Evolutionary conservation across 2,329 filamentous ascomycete species (phyloP).

Genomic region (Alternaria dauci): DNA sequence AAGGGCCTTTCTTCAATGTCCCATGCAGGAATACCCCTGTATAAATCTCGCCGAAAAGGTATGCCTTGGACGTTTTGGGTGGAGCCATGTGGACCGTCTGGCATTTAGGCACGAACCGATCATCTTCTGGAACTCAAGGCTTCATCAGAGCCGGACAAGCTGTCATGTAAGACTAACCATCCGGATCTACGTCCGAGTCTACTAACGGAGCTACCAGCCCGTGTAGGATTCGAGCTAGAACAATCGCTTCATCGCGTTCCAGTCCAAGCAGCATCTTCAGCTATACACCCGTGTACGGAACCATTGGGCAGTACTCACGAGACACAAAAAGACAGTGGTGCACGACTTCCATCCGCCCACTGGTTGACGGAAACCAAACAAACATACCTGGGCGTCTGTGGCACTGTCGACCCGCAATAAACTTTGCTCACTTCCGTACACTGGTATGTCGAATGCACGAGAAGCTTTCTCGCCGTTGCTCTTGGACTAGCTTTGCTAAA

Average conservation of each 20-base stretch:
- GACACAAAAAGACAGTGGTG: slow-evolving; percentile 25
- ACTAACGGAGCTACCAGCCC: slow-evolving; percentile 31
- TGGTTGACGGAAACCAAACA: slow-evolving; percentile 31
- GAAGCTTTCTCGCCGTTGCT: slow-evolving; percentile 3
- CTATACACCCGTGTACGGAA: slow-evolving; percentile 22
- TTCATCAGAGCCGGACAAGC: slow-evolving; percentile 25
- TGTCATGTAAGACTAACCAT: slow-evolving; percentile 25
- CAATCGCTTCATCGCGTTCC: slow-evolving; percentile 29
- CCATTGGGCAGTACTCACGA: slow-evolving; percentile 30
- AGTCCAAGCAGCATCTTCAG: slow-evolving; percentile 16
- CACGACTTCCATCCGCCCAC: slow-evolving; percentile 29
- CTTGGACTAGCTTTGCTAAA: slow-evolving; percentile 13
- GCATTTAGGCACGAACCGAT: slow-evolving; percentile 25
- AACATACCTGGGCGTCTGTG: slow-evolving; percentile 29
- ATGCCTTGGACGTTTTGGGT: slow-evolving; percentile 24
- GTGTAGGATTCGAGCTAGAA: slow-evolving; percentile 26
- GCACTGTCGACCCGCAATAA: slow-evolving; percentile 34
- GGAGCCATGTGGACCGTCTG: slow-evolving; percentile 21
- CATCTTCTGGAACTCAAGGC: slow-evolving; percentile 28
- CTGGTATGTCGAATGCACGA: slow-evolving; percentile 8
- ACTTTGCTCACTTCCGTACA: slow-evolving; percentile 17
- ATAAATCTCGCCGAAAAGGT: slow-evolving; percentile 31
- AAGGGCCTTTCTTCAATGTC: slow-evolving; percentile 22
- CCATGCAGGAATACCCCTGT: slow-evolving; percentile 31
- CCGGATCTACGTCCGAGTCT: slow-evolving; percentile 44